These are phyloP conservation scores for Trichosporon asahii DNA, from an alignment of 1,284 basidiomycete genomes.

Conservation along the genomic window DNA sequence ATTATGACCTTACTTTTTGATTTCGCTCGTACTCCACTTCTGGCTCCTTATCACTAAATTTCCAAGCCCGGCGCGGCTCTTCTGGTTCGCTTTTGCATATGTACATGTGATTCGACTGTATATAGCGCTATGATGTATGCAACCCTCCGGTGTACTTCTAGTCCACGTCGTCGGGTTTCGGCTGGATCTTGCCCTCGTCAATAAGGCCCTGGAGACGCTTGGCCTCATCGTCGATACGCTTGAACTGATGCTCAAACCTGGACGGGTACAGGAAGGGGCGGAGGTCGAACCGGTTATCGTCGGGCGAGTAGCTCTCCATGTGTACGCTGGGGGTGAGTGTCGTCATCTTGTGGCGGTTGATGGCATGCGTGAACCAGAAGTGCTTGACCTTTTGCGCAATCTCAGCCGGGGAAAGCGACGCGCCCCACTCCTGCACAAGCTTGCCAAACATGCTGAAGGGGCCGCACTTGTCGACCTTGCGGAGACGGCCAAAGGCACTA, in stretches of 20 bases:
- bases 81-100: too few relatives aligned
- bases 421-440: conserved; percentile 86
- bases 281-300: conserved; percentile 68
- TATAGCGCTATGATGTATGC: neutral
- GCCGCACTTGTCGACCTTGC: conserved; percentile 95
- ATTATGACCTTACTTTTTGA: too few relatives aligned
- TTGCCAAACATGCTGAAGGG: conserved; percentile 97
- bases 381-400: conserved; percentile 96
- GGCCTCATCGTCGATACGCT: conserved; percentile 83
- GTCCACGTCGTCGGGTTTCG: conserved; percentile 41
- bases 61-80: neutral
- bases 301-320: conserved; percentile 61
- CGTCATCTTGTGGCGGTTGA: conserved; percentile 99
- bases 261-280: conserved; percentile 94
- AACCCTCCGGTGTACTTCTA: conserved; percentile 26
- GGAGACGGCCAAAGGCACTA: conserved; percentile 83
- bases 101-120: neutral
- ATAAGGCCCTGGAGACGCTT: conserved; percentile 57
- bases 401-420: conserved; percentile 69
- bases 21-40: neutral
- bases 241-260: conserved; percentile 93
- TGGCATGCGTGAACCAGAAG: conserved; percentile 95
- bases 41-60: neutral
- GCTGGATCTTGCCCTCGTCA: conserved; percentile 49
- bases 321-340: conserved; percentile 95